Conservation (phyloP, 306 rosid genomes). For the Medicago truncatula region MtrunA17r5.0-ANR NC_053046.1:16343001-16343500, state of each 20-base stretch:
- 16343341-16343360: neutral
- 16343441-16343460: neutral
- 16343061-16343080: too few relatives aligned
- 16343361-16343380: neutral
- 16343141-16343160: too few relatives aligned
- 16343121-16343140: too few relatives aligned
- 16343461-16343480: neutral
- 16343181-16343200: too few relatives aligned
- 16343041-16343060: too few relatives aligned
- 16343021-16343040: too few relatives aligned
- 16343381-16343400: slow-evolving; percentile 11
- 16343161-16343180: too few relatives aligned
- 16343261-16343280: neutral
- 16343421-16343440: slow-evolving; percentile 1
- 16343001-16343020: too few relatives aligned
- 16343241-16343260: neutral
- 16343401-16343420: neutral
- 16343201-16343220: too few relatives aligned
- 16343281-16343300: neutral
- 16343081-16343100: too few relatives aligned
- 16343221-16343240: neutral
- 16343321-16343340: neutral
- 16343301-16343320: neutral
- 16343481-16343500: neutral
- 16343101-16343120: too few relatives aligned